phyloP scores from a whole-genome alignment of 805 yeast species.

The Yarrowia sp. region DNA sequence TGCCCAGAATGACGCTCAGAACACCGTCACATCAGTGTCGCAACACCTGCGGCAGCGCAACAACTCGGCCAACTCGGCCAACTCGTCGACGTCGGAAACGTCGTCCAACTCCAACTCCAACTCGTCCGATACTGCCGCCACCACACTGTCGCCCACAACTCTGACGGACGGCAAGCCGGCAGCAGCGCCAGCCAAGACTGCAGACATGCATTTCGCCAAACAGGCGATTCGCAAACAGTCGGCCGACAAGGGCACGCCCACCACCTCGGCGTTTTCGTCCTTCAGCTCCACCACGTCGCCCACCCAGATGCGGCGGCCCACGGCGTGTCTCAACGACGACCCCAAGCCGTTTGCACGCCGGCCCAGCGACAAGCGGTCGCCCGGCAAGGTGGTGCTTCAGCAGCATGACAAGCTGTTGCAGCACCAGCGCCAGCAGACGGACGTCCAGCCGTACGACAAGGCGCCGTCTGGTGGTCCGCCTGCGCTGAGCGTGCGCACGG shows the following conservation, averaged over 20 bases:
- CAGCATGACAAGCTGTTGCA: background rate
- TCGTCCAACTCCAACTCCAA: slow-evolving; percentile 23
- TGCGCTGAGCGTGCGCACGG: slow-evolving; percentile 30
- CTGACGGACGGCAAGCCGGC: background rate
- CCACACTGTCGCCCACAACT: slow-evolving; percentile 17
- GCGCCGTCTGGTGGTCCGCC: slow-evolving; percentile 31
- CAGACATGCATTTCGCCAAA: slow-evolving; percentile 17
- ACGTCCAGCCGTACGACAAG: slow-evolving; percentile 3
- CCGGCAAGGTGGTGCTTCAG: background rate
- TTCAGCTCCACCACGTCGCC: slow-evolving; percentile 9
- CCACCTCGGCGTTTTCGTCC: slow-evolving; percentile 4
- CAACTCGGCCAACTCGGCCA: slow-evolving; percentile 11
- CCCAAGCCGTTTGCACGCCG: slow-evolving; percentile 21
- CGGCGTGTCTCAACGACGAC: background rate
- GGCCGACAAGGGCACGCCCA: slow-evolving; percentile 10
- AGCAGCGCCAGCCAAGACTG: background rate
- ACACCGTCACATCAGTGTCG: too few relatives aligned
- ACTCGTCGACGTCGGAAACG: background rate
- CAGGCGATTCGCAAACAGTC: slow-evolving; percentile 20
- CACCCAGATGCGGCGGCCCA: slow-evolving; percentile 17
- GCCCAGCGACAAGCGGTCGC: background rate
- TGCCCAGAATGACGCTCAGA: too few relatives aligned
- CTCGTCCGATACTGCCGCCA: slow-evolving; percentile 23
- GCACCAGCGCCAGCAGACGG: background rate
- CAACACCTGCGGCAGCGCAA: slow-evolving; percentile 20